Evolutionary conservation across 192 early-diverging fungal genomes (phyloP), one percentile per base, ranked within the genome.

Genomic region (Chytriomyces sp.): DNA sequence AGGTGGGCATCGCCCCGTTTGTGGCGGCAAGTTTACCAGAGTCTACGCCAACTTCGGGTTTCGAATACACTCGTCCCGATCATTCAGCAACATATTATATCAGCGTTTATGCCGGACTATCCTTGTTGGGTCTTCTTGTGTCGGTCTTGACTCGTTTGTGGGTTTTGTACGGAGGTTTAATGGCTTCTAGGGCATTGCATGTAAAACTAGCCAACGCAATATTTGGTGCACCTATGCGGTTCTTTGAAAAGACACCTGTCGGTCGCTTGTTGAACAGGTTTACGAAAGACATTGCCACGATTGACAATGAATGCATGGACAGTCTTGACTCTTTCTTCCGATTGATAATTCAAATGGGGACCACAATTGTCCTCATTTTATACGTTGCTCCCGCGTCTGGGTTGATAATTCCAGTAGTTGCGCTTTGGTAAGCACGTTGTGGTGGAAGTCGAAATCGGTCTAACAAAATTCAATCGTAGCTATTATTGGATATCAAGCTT

Each of bases 211-310:
- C 83, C n/a, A 39, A 58, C 12, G 69, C 76, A 28, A 75, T 83
- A 12, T 69, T 82, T 39, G 68, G 75, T 6, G 64, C 80, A 19
- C 80, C 80, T 12, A 64, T 78, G 64, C 41, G 77, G 28, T 82
- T 76, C 62, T 82, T 75, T 72, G 66, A 75, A 33, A 72, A 62
- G 44, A 80, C 79, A 10, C 79, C 79, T 39, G 58, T 80, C 6
- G 79, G 79, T 8, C 71, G 79, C 49, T 81, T 90, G 44, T 30
- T 89, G 73, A 96, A 94, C 76, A 76, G 95, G 52, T 95, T 96
- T 70, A 92, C 91, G 44, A 89, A 91, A 67, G 75, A 76, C 62
- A 57, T 76, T 22, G 41, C 68, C 28, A 70, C 59, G 8, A 64
- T 76, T 55, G 75, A 76, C 44, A 72, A 65, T 37, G 58, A 64